These are phyloP conservation scores for Nakazawaea anatomiae DNA, from an alignment of 805 yeast genomes.

Conservation along the genomic window DNA sequence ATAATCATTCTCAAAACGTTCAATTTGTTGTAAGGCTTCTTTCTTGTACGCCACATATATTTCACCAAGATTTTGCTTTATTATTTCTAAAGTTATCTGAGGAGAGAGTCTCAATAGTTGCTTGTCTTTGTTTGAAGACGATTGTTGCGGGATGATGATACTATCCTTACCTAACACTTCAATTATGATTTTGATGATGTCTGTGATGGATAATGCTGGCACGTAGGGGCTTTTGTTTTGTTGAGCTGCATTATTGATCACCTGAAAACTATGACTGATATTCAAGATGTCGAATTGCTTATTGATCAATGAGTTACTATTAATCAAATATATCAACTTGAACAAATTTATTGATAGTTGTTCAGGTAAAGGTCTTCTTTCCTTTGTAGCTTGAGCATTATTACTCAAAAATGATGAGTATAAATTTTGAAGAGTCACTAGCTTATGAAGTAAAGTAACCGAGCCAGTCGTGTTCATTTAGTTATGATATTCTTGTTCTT, in stretches of 20 bases:
- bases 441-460: conserved; percentile 27
- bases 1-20: conserved; percentile 32
- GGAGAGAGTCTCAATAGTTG: conserved; percentile 24
- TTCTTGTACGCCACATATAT: conserved; percentile 27
- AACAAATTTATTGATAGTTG: conserved; percentile 30
- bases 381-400: conserved; percentile 19
- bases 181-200: conserved; percentile 29
- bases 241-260: conserved; percentile 12
- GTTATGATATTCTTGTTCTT: too few relatives aligned
- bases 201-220: conserved; percentile 24
- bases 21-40: conserved; percentile 26
- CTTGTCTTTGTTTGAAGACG: conserved; percentile 16
- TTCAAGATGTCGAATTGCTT: conserved; percentile 27
- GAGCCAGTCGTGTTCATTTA: conserved; percentile 8
- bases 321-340: conserved; percentile 28
- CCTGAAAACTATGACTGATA: conserved; percentile 21
- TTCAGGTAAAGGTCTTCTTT: conserved; percentile 24
- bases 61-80: conserved; percentile 27
- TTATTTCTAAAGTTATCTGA: conserved; percentile 23
- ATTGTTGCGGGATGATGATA: conserved; percentile 11
- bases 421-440: conserved; percentile 30
- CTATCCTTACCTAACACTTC: conserved; percentile 26
- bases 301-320: conserved; percentile 29
- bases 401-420: conserved; percentile 25
- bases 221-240: conserved; percentile 9